These are phyloP conservation scores for Waltergamsia citrina DNA, from an alignment of 2,329 filamentous ascomycete genomes.

Conservation along the genomic window DNA sequence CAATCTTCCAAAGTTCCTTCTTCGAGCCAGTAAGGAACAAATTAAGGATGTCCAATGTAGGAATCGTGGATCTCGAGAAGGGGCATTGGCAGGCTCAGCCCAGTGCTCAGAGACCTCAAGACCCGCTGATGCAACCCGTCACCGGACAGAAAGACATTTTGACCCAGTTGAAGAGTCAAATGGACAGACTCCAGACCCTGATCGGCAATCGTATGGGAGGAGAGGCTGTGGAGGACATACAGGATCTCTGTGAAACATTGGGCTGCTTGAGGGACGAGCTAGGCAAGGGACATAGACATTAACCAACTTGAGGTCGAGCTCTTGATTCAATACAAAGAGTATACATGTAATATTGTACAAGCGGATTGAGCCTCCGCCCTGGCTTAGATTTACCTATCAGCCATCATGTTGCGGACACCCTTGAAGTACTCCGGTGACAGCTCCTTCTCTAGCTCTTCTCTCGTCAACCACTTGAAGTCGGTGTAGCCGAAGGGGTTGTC, in stretches of 20 bases:
- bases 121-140: too few species aligned
- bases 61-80: neutral
- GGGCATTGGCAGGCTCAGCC: too few species aligned
- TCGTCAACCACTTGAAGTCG: constrained; percentile 89
- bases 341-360: constrained; percentile 8
- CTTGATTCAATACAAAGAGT: neutral
- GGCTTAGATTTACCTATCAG: constrained; percentile 30
- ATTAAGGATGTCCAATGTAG: neutral
- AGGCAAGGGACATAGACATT: too few species aligned
- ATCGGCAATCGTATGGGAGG: too few species aligned
- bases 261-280: too few species aligned
- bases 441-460: constrained; percentile 69
- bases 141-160: too few species aligned
- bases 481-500: constrained; percentile 62
- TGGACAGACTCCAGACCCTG: too few species aligned
- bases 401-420: constrained; percentile 74
- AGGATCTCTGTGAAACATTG: too few species aligned
- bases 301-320: too few species aligned
- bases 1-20: neutral
- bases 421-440: constrained; percentile 63
- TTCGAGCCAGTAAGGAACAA: neutral
- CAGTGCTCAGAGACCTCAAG: too few species aligned
- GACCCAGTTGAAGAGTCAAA: too few species aligned
- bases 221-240: too few species aligned
- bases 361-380: constrained; percentile 1